Conservation (phyloP, 1,284 basidiomycete species). For the Ceraceosorus guamensis region DNA sequence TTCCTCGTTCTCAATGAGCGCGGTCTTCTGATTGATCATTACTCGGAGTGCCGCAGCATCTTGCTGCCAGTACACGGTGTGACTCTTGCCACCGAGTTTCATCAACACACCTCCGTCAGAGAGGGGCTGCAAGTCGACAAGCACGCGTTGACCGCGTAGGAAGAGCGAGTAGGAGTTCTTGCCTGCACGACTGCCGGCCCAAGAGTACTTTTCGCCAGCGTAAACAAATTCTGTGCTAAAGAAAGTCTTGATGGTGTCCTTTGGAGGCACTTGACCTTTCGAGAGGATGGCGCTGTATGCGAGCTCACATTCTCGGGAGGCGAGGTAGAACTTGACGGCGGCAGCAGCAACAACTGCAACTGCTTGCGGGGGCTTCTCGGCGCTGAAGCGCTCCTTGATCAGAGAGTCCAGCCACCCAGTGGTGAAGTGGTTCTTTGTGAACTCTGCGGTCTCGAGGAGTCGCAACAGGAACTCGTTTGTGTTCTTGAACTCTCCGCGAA, state of each 20-base stretch:
- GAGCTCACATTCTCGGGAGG: slow-evolving; percentile 77
- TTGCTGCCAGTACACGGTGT: slow-evolving; percentile 97
- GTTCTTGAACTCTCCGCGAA: slow-evolving; percentile 96
- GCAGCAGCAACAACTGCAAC: slow-evolving; percentile 86
- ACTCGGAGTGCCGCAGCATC: slow-evolving; percentile 69
- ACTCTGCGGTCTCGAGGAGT: slow-evolving; percentile 89
- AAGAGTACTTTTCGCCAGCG: slow-evolving; percentile 89
- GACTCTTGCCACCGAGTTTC: slow-evolving; percentile 83
- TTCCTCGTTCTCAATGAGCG: slow-evolving; percentile 97
- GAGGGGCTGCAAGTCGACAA: slow-evolving; percentile 58
- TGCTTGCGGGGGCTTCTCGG: slow-evolving; percentile 84
- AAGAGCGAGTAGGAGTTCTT: slow-evolving; percentile 84
- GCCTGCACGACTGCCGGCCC: slow-evolving; percentile 88
- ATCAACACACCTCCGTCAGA: slow-evolving; percentile 93
- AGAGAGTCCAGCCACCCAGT: slow-evolving; percentile 98
- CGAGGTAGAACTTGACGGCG: slow-evolving; percentile 91
- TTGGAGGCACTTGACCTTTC: slow-evolving; percentile 93
- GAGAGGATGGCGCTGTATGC: slow-evolving; percentile 94
- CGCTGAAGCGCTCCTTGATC: slow-evolving; percentile 89
- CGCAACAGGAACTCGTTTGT: slow-evolving; percentile 94
- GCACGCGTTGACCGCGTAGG: slow-evolving; percentile 71
- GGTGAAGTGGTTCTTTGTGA: slow-evolving; percentile 94
- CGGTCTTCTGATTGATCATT: slow-evolving; percentile 90
- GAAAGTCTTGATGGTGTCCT: slow-evolving; percentile 90
- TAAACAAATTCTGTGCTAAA: slow-evolving; percentile 92